phyloP scores from a whole-genome alignment of 2,329 filamentous ascomycete species.

The Cladophialophora bantiana region DNA sequence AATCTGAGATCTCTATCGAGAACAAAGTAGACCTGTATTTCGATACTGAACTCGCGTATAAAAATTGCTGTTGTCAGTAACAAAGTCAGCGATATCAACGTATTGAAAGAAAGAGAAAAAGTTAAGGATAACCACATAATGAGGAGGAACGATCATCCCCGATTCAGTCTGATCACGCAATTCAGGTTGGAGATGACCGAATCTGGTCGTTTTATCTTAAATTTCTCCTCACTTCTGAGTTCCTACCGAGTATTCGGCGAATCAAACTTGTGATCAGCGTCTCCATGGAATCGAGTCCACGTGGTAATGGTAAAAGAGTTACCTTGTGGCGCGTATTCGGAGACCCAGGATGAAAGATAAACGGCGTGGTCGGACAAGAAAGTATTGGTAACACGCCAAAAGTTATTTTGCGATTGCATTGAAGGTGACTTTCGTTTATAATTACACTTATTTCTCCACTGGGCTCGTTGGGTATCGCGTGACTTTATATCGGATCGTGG shows the following conservation, averaged over 20 bases:
- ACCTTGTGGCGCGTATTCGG: neutral
- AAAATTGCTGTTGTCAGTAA: neutral
- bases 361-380: no score
- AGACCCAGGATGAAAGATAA: neutral
- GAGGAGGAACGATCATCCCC: neutral
- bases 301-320: neutral
- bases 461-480: no score
- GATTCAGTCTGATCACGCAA: slow-evolving; percentile 1
- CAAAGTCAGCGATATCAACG: neutral
- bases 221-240: neutral
- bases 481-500: no score
- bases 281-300: neutral
- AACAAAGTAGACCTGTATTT: neutral
- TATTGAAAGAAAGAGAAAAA: neutral
- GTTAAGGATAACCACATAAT: neutral
- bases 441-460: no score
- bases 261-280: neutral
- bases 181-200: slow-evolving; percentile 6
- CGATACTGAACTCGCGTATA: neutral
- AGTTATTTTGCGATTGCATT: no score
- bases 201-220: neutral
- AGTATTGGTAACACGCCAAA: no score
- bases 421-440: no score
- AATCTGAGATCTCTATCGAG: neutral
- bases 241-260: neutral